Percentiles rank a stretch among this genome's conserved stretches.
Evolutionary conservation across 129 eudicot genomes (phyloP).

Genomic region (Saposhnikovia divaricata): DNA sequence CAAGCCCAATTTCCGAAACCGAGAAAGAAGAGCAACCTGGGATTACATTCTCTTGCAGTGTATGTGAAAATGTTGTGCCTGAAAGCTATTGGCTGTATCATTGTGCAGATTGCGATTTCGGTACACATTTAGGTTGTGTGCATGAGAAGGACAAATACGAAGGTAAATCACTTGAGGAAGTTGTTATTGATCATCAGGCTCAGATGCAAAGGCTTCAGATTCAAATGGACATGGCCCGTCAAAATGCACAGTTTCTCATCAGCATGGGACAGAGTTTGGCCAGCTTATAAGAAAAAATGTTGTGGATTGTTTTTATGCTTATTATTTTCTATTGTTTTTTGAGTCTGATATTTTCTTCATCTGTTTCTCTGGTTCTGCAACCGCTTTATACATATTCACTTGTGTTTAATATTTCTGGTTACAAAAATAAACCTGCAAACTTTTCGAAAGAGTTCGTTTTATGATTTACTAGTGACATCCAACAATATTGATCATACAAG

Average conservation of each 20-base stretch:
- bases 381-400: background rate
- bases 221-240: conserved; percentile 4
- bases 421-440: background rate
- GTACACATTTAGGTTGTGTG: conserved; percentile 62
- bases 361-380: background rate
- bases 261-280: conserved; percentile 1
- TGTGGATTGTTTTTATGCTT: background rate
- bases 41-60: conserved; percentile 33
- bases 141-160: conserved; percentile 14
- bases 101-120: conserved; percentile 52
- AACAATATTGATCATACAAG: no score
- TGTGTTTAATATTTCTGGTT: background rate
- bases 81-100: conserved; percentile 54
- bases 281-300: background rate
- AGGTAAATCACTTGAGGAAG: background rate
- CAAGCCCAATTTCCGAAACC: conserved; percentile 25
- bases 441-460: no score
- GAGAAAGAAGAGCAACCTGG: conserved; percentile 12
- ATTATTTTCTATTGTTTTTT: background rate
- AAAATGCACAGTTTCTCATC: conserved; percentile 1
- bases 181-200: background rate
- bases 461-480: no score
- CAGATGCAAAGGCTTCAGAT: background rate
- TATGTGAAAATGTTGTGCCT: conserved; percentile 36
- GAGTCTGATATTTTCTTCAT: background rate